Evolutionary conservation across 23 red algal genomes (phyloP), one percentile per base, ranked within the genome.

Genomic region (Gracilaria gracilis): DNA sequence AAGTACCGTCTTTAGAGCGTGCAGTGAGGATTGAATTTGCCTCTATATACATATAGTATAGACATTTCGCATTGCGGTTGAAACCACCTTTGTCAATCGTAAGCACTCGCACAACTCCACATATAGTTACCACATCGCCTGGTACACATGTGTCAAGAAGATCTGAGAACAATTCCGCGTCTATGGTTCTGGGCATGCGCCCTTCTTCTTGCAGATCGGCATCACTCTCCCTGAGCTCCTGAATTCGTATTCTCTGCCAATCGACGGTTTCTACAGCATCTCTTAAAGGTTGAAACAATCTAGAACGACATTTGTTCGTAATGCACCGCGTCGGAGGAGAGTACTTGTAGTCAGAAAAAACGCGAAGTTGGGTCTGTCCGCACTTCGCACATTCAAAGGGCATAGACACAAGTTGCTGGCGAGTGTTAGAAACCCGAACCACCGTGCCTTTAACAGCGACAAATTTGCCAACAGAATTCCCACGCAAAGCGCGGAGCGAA

Each of bases 1-100:
- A 85, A 21, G 65, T 69, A 17, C 82, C 88, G 35, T 93, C 61
- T 23, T 80, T 61, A 53, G 74, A 83, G 20, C 81, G 87, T 32
- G 65, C 48, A 1, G 91, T 84, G 31, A 59, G 24, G 19, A 92
- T 58, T 12, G 94, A 96, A 73, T 96, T 99, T 16, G 94, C 97
- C 84, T 99, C 93, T n/a, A 99, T 61, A 75, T 96, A 99, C 54
- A 99, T 84, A 57, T 96, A 85, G 50, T 93, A 96, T 55, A 99
- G 80, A 50, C 86, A 91, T 55, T 98, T 93, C 31, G 91, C 82
- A 54, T 84, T 80, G 33, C 87, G 65, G 49, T 81, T 54, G 39
- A 70, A 85, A 11, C 83, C 90, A 15, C 73, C 70, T 39, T 65
- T 67, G 46, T 98, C 92, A 17, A 99, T 84, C 21, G 79, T 87